These are phyloP conservation scores for Epichloe gansuensis DNA, from an alignment of 2,329 filamentous ascomycete species.

Conservation along the genomic window DNA sequence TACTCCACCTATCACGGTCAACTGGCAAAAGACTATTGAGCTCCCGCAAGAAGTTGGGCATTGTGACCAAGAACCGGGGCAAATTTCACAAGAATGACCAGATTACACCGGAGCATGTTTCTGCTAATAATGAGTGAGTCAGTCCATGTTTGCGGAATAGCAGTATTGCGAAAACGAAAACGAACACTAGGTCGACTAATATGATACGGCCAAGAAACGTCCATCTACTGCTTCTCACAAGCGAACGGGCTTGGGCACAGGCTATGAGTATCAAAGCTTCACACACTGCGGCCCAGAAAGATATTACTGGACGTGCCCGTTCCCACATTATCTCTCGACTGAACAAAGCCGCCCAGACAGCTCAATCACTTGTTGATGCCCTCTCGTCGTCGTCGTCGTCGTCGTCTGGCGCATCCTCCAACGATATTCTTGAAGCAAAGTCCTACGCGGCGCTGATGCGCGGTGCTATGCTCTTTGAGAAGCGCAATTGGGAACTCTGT, in stretches of 20 bases:
- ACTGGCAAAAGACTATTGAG: conserved; percentile 68
- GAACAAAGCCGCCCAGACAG: conserved; percentile 63
- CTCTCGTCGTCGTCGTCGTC: conserved; percentile 43
- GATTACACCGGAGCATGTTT: conserved; percentile 64
- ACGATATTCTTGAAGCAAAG: conserved; percentile 71
- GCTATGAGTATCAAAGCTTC: conserved; percentile 87
- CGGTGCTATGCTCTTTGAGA: conserved; percentile 75
- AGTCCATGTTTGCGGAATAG: neutral
- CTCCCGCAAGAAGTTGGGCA: conserved; percentile 72
- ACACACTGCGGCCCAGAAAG: conserved; percentile 68
- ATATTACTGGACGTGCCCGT: conserved; percentile 65
- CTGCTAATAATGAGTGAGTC: conserved; percentile 12
- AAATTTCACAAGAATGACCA: conserved; percentile 66
- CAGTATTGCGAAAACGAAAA: neutral
- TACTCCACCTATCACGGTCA: conserved; percentile 75
- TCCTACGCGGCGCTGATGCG: conserved; percentile 70
- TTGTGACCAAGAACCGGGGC: conserved; percentile 71
- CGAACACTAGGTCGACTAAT: neutral
- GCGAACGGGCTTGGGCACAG: conserved; percentile 89
- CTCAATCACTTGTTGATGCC: conserved; percentile 53
- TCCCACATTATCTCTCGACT: conserved; percentile 83
- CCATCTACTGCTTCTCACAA: conserved; percentile 67
- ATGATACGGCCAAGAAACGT: conserved; percentile 44
- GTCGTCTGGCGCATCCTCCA: conserved; percentile 51
- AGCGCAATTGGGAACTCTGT: conserved; percentile 72